Evolutionary conservation across 352 stramenopile species (phyloP).

Genomic region (Pythium brachiatum): DNA sequence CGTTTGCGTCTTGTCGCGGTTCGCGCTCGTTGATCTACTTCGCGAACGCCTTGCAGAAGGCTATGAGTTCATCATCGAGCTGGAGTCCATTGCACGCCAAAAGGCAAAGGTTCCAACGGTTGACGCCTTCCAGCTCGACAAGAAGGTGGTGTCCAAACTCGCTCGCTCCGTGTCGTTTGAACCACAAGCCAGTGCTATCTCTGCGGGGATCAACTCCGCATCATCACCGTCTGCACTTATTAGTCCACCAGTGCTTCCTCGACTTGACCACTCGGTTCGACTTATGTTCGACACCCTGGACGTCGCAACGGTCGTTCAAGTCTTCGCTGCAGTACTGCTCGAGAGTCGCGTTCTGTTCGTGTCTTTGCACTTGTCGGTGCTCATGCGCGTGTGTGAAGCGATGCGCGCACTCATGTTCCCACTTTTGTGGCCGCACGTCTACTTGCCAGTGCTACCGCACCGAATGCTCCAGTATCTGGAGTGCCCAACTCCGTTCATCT

Average conservation of each 20-base stretch:
- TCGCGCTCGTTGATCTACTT: conserved; percentile 75
- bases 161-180: conserved; percentile 66
- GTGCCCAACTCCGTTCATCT: conserved; percentile 85
- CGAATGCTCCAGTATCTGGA: conserved; percentile 84
- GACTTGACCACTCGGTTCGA: conserved; percentile 71
- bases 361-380: conserved; percentile 74
- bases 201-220: conserved; percentile 26
- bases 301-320: conserved; percentile 63
- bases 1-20: conserved; percentile 81
- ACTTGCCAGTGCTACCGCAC: conserved; percentile 73
- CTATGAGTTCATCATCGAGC: conserved; percentile 79
- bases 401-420: conserved; percentile 84
- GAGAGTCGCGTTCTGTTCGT: conserved; percentile 82
- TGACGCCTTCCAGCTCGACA: conserved; percentile 62
- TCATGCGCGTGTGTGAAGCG: conserved; percentile 80
- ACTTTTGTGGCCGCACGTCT: conserved; percentile 86
- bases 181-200: conserved; percentile 34
- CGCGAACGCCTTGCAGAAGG: conserved; percentile 75
- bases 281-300: conserved; percentile 82
- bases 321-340: conserved; percentile 77
- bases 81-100: conserved; percentile 42
- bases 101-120: conserved; percentile 15
- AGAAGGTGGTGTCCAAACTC: conserved; percentile 78
- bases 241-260: conserved; percentile 25
- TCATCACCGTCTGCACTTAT: conserved; percentile 1